Conservation (phyloP, 805 yeast genomes). For the Nakazawaea sp. region DNA sequence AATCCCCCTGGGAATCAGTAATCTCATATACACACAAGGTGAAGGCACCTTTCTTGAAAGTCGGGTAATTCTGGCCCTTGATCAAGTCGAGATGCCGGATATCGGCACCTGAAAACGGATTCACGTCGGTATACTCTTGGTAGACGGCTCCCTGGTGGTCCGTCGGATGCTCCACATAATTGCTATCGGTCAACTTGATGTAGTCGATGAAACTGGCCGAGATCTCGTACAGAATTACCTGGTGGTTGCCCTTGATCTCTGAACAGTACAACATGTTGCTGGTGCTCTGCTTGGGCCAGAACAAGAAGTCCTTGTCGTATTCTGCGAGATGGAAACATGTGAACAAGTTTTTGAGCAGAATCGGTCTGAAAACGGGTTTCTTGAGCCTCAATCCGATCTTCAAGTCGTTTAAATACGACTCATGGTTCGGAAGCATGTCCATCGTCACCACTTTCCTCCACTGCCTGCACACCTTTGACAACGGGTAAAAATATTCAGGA, state of each 20-base stretch:
- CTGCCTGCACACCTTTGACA: constrained; percentile 2
- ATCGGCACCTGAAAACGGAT: constrained; percentile 3
- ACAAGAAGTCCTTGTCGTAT: constrained; percentile 9
- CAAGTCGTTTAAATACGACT: not conserved
- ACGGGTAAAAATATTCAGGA: constrained; percentile 1
- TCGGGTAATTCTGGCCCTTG: constrained; percentile 1
- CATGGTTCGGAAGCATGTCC: constrained; percentile 1
- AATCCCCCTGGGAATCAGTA: not conserved
- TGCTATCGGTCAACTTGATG: not conserved
- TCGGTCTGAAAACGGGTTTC: constrained; percentile 1
- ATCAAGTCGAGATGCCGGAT: constrained; percentile 1
- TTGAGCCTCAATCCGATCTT: constrained; percentile 5
- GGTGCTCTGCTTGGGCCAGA: constrained; percentile 8
- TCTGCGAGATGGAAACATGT: constrained; percentile 10
- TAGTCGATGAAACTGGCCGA: constrained; percentile 2
- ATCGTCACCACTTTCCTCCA: constrained; percentile 2
- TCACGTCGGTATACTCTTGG: constrained; percentile 5
- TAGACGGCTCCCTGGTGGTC: not conserved
- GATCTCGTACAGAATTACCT: constrained; percentile 4
- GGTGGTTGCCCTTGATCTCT: constrained; percentile 4
- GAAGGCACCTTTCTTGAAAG: constrained; percentile 3
- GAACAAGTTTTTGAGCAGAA: constrained; percentile 6
- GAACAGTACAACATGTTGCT: constrained; percentile 9
- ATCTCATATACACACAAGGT: constrained; percentile 8
- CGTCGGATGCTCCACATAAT: not conserved